phyloP scores from a whole-genome alignment of 305 asterid genomes.

The Fraxinus latifolia region DNA sequence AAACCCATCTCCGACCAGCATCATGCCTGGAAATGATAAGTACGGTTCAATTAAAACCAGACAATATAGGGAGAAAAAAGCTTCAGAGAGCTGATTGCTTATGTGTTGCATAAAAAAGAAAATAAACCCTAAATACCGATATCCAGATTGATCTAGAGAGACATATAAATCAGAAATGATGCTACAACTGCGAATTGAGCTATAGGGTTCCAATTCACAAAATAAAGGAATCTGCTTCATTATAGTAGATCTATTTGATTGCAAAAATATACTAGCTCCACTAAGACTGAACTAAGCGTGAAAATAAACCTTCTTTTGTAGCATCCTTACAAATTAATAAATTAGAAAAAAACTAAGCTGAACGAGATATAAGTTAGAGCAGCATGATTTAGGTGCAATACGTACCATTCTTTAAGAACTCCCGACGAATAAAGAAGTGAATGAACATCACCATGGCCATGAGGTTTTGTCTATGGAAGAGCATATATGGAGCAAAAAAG shows the following conservation, averaged over 20 bases:
- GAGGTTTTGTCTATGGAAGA: conserved; percentile 84
- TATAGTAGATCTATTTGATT: neutral
- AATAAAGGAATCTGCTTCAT: neutral
- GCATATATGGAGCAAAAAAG: conserved; percentile 1
- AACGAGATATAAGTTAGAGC: neutral
- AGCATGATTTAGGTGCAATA: conserved; percentile 19
- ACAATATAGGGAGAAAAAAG: conserved; percentile 8
- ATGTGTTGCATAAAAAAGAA: neutral
- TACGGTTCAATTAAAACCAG: conserved; percentile 15
- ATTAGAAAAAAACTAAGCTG: neutral
- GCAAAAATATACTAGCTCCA: neutral
- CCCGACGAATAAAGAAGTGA: conserved; percentile 92
- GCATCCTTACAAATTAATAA: neutral
- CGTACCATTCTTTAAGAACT: conserved; percentile 81
- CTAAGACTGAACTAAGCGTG: neutral
- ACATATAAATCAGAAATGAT: neutral
- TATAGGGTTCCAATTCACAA: neutral
- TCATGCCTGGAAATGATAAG: conserved; percentile 53
- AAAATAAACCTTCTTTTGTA: neutral
- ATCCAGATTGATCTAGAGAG: neutral
- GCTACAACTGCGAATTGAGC: neutral
- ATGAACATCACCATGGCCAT: conserved; percentile 99
- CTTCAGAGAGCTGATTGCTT: conserved; percentile 2
- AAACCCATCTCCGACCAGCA: conserved; percentile 88
- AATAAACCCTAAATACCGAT: neutral